A percentile compares a stretch with the other conserved stretches of the same genome.
Conservation (phyloP, 495 filamentous ascomycete species). For the Penicillium arizonense region DNA sequence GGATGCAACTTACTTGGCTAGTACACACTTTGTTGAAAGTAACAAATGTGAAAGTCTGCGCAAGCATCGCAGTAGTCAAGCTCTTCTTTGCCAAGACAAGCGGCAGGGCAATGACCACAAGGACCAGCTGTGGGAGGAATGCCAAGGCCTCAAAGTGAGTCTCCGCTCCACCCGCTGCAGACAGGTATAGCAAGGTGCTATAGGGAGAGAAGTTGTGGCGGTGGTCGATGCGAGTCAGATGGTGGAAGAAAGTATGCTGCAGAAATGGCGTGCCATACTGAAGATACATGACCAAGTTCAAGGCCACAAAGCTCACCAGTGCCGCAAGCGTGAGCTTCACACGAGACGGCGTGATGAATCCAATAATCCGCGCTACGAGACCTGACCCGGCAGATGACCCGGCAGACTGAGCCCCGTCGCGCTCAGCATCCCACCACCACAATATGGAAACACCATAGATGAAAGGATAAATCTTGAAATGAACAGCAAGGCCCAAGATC, state of each 20-base stretch:
- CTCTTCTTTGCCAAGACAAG: constrained; percentile 77
- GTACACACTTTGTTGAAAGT: constrained; percentile 99
- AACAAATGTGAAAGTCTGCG: constrained; percentile 97
- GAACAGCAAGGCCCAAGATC: constrained; percentile 79
- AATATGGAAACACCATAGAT: constrained; percentile 86
- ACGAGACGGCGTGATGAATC: constrained; percentile 62
- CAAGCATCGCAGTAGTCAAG: constrained; percentile 85
- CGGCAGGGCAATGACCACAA: constrained; percentile 76
- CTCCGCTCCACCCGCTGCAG: constrained; percentile 54
- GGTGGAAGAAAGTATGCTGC: constrained; percentile 86
- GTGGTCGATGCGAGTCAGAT: constrained; percentile 90
- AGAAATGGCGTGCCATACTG: constrained; percentile 75
- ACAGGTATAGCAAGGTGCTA: constrained; percentile 85
- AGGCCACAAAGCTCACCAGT: constrained; percentile 62
- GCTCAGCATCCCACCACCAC: constrained; percentile 75
- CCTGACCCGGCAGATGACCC: not conserved
- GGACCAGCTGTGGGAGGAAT: constrained; percentile 81
- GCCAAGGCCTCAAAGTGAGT: constrained; percentile 73
- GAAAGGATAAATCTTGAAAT: constrained; percentile 99
- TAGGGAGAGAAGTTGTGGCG: constrained; percentile 98
- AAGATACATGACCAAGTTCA: constrained; percentile 77
- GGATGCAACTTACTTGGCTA: constrained; percentile 65
- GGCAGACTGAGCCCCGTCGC: constrained; percentile 15
- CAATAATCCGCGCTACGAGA: constrained; percentile 22
- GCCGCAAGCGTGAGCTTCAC: constrained; percentile 63